These are phyloP conservation scores for Lanmaoa rubissima DNA, from an alignment of 768 basidiomycete genomes.

Conservation along the genomic window DNA sequence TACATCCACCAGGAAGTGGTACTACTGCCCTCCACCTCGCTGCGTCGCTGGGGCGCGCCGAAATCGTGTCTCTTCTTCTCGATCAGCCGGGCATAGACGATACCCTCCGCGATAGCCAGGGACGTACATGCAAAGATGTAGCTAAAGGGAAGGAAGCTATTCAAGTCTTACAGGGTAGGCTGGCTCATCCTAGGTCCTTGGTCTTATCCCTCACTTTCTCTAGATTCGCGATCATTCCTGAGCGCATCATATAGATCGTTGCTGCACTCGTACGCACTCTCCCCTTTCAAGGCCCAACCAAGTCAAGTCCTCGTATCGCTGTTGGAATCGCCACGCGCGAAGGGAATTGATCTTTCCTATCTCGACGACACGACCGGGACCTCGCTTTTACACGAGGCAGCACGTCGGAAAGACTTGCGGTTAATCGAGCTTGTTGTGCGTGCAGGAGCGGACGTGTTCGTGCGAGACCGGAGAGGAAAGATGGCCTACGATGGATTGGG, in stretches of 20 bases:
- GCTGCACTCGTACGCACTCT: slow-evolving; percentile 70
- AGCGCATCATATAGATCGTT: slow-evolving; percentile 74
- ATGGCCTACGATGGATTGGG: slow-evolving; percentile 65
- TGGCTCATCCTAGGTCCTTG: not conserved
- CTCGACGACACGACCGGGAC: slow-evolving; percentile 77
- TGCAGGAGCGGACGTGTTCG: slow-evolving; percentile 87
- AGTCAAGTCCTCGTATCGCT: slow-evolving; percentile 50
- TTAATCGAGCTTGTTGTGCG: slow-evolving; percentile 82
- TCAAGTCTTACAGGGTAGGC: slow-evolving; percentile 66
- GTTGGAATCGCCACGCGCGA: slow-evolving; percentile 65
- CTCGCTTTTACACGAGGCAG: slow-evolving; percentile 85
- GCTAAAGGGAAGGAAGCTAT: slow-evolving; percentile 67
- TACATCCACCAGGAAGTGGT: slow-evolving; percentile 71
- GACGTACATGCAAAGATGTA: slow-evolving; percentile 68
- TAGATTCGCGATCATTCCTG: slow-evolving; percentile 76
- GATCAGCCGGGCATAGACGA: slow-evolving; percentile 83
- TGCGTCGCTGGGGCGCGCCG: slow-evolving; percentile 67
- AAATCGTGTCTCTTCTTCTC: slow-evolving; percentile 72
- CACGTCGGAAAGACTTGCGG: slow-evolving; percentile 72
- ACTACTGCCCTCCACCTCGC: slow-evolving; percentile 72
- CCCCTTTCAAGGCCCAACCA: slow-evolving; percentile 43
- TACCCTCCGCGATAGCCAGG: slow-evolving; percentile 62
- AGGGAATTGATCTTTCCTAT: slow-evolving; percentile 73
- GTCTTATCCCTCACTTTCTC: slow-evolving; percentile 4
- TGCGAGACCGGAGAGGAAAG: slow-evolving; percentile 73